Evolutionary conservation across 2,329 filamentous ascomycete genomes (phyloP), one percentile per base, ranked within the genome.

Genomic region (Kalaharituber pfeilii): DNA sequence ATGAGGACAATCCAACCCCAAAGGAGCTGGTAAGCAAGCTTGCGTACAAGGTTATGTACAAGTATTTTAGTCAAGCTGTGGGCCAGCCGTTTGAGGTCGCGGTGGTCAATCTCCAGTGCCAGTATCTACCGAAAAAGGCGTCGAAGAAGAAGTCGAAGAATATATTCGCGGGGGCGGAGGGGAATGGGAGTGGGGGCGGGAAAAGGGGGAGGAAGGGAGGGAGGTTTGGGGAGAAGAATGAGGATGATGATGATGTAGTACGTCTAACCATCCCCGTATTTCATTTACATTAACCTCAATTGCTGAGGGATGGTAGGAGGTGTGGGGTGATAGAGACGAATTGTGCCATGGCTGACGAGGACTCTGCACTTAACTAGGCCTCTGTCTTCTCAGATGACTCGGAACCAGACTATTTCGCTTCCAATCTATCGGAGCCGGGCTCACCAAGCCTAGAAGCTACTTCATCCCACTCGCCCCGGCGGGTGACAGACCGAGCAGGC

Each of bases 11-110:
- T 26, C 84, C 84, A 0, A 85, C 84, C 0, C 75, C 80, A 26
- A 75, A 86, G 9, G 82, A 85, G 62, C 83, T 83, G 59, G 73
- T 82, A 44, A 85, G 83, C 66, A 81, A 82, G 59, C 71, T 94
- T 57, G 66, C 94, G 49, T 87, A 96, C 66, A 82, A 88, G 67
- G 78, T 91, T 60, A 67, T 94, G 68, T 93, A 88, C 81, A 89
- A 91, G 66, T 98, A 98, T 70, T 83, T 82, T 13, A 86, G 82
- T 55, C 81, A 94, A 24, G 69, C 96, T 65, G 81, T 94, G 66
- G 84, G 86, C 53, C 91, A 98, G 70, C 91, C 91, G 13, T 96
- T 98, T 68, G 91, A 96, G 72, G 88, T 95, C 55, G 87, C 89
- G 65, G 96, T 95, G 75, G 91, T 82, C 13, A 78, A 96, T 54